Conservation (phyloP, 73 alveolate species). For the Stentor roeselii region DNA sequence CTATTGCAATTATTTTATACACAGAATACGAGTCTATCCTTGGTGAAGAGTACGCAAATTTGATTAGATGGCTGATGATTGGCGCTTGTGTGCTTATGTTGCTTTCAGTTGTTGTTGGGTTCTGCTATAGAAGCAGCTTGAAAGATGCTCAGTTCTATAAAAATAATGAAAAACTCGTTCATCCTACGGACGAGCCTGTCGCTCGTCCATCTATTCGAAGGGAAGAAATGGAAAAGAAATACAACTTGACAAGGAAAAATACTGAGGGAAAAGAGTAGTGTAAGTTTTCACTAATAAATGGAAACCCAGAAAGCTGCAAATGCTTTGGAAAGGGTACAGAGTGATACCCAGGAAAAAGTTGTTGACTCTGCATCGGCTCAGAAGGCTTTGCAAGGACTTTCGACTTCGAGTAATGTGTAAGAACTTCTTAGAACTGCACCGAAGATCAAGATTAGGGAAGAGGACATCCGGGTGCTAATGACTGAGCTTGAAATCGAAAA, state of each 20-base stretch:
- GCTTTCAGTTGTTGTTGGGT: not conserved
- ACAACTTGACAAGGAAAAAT: not conserved
- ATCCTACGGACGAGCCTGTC: not conserved
- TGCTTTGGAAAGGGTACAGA: not conserved
- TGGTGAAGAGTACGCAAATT: slow-evolving; percentile 16
- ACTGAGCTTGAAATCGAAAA: not conserved
- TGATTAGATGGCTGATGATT: not conserved
- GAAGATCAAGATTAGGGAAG: not conserved
- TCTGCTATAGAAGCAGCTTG: slow-evolving; percentile 22
- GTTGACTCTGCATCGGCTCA: not conserved
- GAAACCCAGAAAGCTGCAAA: not conserved
- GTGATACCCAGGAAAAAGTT: not conserved
- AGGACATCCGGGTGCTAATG: not conserved
- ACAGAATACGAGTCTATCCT: not conserved
- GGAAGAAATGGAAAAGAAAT: slow-evolving; percentile 24
- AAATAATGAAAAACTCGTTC: not conserved
- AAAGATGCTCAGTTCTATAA: slow-evolving; percentile 14
- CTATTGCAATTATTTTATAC: not conserved
- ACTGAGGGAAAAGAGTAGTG: not conserved
- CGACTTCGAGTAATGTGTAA: not conserved
- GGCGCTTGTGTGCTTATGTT: slow-evolving; percentile 1
- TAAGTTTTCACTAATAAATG: not conserved
- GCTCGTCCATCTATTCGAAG: not conserved
- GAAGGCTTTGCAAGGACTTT: not conserved
- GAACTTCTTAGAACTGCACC: not conserved